Percentiles rank a stretch among this genome's conserved stretches.
phyloP scores from a whole-genome alignment of 2,329 filamentous ascomycete species.

The Dactylellina sp. region DNA sequence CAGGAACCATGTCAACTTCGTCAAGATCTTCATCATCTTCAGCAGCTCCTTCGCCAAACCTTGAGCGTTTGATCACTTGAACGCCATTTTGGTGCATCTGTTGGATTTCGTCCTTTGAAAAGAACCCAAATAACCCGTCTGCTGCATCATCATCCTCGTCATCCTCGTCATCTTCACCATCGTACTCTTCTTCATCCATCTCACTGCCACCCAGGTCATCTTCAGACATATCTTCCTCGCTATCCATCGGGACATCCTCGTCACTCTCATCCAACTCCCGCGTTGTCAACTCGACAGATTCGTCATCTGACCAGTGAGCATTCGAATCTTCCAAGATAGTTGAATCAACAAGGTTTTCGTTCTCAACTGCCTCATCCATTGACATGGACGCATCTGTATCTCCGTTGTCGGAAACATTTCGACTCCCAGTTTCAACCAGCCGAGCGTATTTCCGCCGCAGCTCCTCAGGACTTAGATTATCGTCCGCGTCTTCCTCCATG shows the following conservation, averaged over 20 bases:
- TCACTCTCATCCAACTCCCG: slow-evolving; percentile 69
- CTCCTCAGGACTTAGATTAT: slow-evolving; percentile 61
- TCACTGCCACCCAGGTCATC: slow-evolving; percentile 63
- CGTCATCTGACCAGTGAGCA: slow-evolving; percentile 57
- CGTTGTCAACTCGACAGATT: slow-evolving; percentile 54
- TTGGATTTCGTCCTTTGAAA: slow-evolving; percentile 71
- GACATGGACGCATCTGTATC: slow-evolving; percentile 71
- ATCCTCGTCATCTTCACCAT: slow-evolving; percentile 62
- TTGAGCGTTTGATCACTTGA: slow-evolving; percentile 61
- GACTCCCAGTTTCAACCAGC: slow-evolving; percentile 41
- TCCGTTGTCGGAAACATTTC: slow-evolving; percentile 63
- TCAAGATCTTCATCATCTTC: slow-evolving; percentile 60
- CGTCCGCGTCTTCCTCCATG: slow-evolving; percentile 60
- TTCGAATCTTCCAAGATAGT: slow-evolving; percentile 61
- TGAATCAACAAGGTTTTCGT: slow-evolving; percentile 64
- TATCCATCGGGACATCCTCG: slow-evolving; percentile 77
- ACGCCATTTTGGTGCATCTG: slow-evolving; percentile 65
- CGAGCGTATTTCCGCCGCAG: slow-evolving; percentile 59
- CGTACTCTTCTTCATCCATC: slow-evolving; percentile 61
- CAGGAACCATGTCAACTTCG: slow-evolving; percentile 58
- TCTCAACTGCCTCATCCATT: slow-evolving; percentile 70
- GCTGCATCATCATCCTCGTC: slow-evolving; percentile 64
- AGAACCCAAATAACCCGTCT: slow-evolving; percentile 69
- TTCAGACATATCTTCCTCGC: slow-evolving; percentile 65
- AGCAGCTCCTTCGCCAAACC: slow-evolving; percentile 33